These are phyloP conservation scores for Dioscorea alata DNA, from an alignment of 106 monocot species.

Conservation along the genomic window DNA sequence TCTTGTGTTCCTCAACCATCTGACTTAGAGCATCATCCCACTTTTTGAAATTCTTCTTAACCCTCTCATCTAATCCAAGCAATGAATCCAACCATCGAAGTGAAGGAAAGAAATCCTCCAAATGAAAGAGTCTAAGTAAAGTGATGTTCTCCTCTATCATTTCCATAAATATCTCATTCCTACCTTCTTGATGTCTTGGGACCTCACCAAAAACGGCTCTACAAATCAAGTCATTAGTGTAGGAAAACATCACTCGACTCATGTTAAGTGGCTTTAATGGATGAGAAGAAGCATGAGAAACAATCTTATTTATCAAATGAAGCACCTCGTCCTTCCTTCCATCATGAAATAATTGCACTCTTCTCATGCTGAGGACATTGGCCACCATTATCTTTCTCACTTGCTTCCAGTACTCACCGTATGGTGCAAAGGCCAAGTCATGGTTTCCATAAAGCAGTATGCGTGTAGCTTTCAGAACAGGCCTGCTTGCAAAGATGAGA, in stretches of 20 bases:
- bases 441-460: no score
- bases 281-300: neutral
- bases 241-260: neutral
- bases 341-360: no score
- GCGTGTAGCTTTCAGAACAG: no score
- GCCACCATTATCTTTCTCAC: no score
- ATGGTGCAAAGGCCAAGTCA: no score
- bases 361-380: no score
- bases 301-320: constrained; percentile 4
- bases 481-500: no score
- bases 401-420: no score
- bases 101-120: constrained; percentile 9
- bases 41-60: neutral
- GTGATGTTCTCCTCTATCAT: neutral
- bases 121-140: neutral
- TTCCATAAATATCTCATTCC: neutral
- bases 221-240: neutral
- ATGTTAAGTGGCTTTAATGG: neutral
- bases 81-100: constrained; percentile 5
- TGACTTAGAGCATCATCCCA: constrained; percentile 6
- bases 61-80: neutral
- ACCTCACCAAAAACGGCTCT: neutral
- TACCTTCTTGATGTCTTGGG: neutral
- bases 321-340: constrained; percentile 13
- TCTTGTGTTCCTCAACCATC: constrained; percentile 8